Evolutionary conservation across 1,284 basidiomycete genomes (phyloP).

Genomic region (Cryptococcus maquisensis): DNA sequence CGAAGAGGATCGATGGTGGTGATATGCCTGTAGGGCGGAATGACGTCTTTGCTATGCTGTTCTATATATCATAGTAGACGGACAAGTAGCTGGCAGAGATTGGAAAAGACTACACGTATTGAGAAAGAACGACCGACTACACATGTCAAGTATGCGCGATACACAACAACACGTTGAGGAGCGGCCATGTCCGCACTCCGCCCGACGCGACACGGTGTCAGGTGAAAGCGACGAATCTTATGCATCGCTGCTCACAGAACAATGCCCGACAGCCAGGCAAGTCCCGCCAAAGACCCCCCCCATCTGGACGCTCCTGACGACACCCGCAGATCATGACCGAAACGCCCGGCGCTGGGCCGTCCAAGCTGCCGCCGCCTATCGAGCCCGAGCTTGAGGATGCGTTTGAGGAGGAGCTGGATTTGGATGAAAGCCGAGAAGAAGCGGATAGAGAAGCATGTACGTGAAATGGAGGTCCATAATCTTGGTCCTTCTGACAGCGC

Average conservation of each 20-base stretch:
- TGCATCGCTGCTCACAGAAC: not conserved
- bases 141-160: too few species aligned
- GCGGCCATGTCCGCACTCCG: too few species aligned
- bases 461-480: not conserved
- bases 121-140: too few species aligned
- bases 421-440: conserved; percentile 14
- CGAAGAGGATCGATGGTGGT: too few species aligned
- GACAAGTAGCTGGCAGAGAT: too few species aligned
- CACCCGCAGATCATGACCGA: conserved; percentile 7
- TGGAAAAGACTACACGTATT: too few species aligned
- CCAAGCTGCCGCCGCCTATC: conserved; percentile 5
- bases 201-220: too few species aligned
- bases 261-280: not conserved
- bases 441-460: conserved; percentile 19
- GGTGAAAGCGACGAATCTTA: too few species aligned
- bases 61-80: too few species aligned
- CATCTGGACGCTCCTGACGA: not conserved
- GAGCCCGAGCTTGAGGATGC: not conserved
- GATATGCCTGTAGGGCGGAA: too few species aligned
- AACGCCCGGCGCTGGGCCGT: conserved; percentile 32
- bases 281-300: not conserved
- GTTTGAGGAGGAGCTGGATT: not conserved
- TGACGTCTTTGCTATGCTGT: too few species aligned
- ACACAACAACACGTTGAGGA: too few species aligned
- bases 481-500: conserved; percentile 3